Evolutionary conservation across 805 yeast genomes (phyloP).

Genomic region (Priceomyces carsonii): DNA sequence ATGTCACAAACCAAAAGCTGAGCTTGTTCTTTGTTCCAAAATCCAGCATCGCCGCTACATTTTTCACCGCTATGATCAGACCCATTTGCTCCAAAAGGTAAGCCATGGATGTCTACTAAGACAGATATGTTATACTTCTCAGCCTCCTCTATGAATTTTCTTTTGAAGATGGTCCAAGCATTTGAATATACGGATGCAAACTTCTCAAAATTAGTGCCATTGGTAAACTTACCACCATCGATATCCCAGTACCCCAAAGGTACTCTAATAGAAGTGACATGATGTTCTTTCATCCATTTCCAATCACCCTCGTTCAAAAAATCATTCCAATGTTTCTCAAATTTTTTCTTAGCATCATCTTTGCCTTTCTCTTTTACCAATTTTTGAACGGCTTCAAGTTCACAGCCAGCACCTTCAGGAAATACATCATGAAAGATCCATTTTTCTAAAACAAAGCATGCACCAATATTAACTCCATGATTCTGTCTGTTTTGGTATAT

Average conservation of each 20-base stretch:
- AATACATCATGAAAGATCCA: constrained; percentile 72
- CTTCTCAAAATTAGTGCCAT: constrained; percentile 62
- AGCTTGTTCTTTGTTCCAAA: constrained; percentile 54
- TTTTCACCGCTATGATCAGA: constrained; percentile 80
- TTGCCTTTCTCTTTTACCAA: constrained; percentile 50
- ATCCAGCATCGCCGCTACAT: constrained; percentile 53
- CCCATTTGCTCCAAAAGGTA: constrained; percentile 91
- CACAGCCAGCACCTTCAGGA: constrained; percentile 59
- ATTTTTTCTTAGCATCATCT: constrained; percentile 51
- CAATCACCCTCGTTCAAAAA: constrained; percentile 74
- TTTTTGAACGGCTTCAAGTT: constrained; percentile 67
- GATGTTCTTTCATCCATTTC: constrained; percentile 65
- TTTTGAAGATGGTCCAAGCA: constrained; percentile 69
- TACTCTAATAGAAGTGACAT: constrained; percentile 78
- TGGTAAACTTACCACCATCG: constrained; percentile 57
- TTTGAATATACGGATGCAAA: constrained; percentile 56
- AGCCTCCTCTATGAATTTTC: constrained; percentile 59
- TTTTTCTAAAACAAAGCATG: constrained; percentile 75
- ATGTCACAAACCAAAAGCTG: constrained; percentile 49
- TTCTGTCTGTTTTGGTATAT: constrained; percentile 64
- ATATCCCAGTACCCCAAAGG: constrained; percentile 94
- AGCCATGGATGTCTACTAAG: constrained; percentile 80
- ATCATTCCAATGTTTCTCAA: constrained; percentile 66
- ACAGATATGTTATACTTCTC: constrained; percentile 64
- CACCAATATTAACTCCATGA: constrained; percentile 85